Base-by-base conservation (phyloP, 2,329 filamentous ascomycete genomes). In the Zasmidium angulare region DNA sequence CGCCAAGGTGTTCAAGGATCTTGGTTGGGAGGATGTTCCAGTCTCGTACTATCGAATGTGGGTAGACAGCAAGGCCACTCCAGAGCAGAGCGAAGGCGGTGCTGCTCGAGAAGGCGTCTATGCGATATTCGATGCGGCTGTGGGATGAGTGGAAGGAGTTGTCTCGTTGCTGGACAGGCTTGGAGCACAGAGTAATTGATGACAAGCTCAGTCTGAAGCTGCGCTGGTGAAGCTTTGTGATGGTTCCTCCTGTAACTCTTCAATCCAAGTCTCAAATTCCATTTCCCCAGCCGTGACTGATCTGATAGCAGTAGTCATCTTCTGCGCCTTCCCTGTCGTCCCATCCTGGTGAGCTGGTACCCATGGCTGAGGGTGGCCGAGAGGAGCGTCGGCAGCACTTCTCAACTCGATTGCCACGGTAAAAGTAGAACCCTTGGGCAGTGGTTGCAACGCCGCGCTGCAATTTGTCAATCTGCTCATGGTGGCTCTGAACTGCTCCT, bases 371-470 rank as follows among this genome's bases (percentile, higher is more conserved):
- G 79, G 77, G 65, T 86, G 77, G 43, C 72, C 73, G 26, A 80
- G 66, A 1, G 80, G 79, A 26, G 79, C 74, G 26, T 77, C 79
- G 11, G 81, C 75, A 46, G 86, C 80, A 21, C 88, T 84, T 43
- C 83, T 84, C 63, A 93, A 72, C 74, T 93, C 90, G 46, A 93
- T 82, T 0, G 87, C 88, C n/a, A 93, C 74, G 0, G 89, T 90
- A 72, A 90, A 93, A 0, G 88, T 89, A 72, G 89, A 91, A 1
- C 83, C 82, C 1, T 80, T 75, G 0, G 89, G 88, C 21, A 92
- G 71, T 0, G 80, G 74, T 0, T 74, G 76, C 62, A 91, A 78
- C 56, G 78, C 81, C 61, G 86, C 81, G 9, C 81, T 84, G 2
- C 84, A 81, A 59, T 85, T 82, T 0, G 85, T 82, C 14, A 93